Base-by-base conservation (phyloP, 139 green algal genomes). In the Chlorella vulgaris region DNA sequence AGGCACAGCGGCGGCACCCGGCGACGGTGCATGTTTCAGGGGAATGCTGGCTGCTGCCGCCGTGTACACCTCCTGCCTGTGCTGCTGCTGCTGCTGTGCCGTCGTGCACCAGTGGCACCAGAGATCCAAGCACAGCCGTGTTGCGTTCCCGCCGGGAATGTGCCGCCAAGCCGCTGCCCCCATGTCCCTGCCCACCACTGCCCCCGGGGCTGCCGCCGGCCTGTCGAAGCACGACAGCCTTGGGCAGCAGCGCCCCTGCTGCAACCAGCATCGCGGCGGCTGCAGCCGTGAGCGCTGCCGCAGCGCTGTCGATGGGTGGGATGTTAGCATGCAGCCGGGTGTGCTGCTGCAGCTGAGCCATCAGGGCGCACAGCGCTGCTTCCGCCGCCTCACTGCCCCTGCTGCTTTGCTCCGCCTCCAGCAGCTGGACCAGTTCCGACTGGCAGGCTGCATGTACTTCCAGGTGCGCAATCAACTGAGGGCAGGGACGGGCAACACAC, bases 1-100 rank as follows among this genome's bases (percentile, higher is more conserved):
- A 75, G 68, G 68, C 68, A 7, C 68, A 75, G 40, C 29, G 40
- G 28, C 68, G 68, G 68, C 68, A 75, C 18, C 68, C 39, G 6
- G n/a, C 26, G 8, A 60, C n/a, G 4, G 28, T 39, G 68, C 68
- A 75, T 0, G 22, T 75, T 7, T 39, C 68, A 22, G 68, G 7
- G 26, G 55, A 39, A 26, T 75, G 68, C 47, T 55, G 10, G 26
- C 29, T 39, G 21, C 8, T 22, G 36, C 26, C 40, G 26, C 0
- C 7, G 3, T 35, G 39, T 18, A 21, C 33, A 1, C 1, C 31
- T 2, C 33, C 63, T 15, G 63, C 63, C 24, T 7, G 28, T 4
- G 26, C 39, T 24, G 39, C 7, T 35, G 33, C 35, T 4, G 6
- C 15, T 33, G 22, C 39, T 13, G 58, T 39, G 26, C 68, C 10